phyloP scores from a whole-genome alignment of 768 basidiomycete species.

The Hirschioporus abietinus region DNA sequence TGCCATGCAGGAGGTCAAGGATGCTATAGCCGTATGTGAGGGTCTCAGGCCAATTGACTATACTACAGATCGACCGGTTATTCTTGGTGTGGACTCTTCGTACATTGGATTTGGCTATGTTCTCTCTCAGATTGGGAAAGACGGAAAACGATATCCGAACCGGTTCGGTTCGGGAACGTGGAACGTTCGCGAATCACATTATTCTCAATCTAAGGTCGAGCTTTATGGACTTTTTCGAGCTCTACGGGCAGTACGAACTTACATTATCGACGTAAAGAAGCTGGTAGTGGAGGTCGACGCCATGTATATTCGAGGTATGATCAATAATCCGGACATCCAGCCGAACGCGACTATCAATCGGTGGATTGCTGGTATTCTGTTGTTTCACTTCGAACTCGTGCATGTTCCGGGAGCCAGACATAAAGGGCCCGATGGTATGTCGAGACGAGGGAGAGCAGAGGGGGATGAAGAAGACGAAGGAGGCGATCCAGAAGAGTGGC shows the following conservation, averaged over 20 bases:
- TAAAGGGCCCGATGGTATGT: background rate
- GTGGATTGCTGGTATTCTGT: slow-evolving; percentile 15
- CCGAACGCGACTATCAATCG: slow-evolving; percentile 14
- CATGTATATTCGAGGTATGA: slow-evolving; percentile 33
- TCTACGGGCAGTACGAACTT: slow-evolving; percentile 5
- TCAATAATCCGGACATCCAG: slow-evolving; percentile 22
- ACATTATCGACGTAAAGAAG: slow-evolving; percentile 26
- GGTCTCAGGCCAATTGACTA: slow-evolving; percentile 16
- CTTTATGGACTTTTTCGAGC: slow-evolving; percentile 14
- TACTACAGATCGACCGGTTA: slow-evolving; percentile 4
- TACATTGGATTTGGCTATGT: slow-evolving; percentile 15
- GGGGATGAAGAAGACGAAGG: slow-evolving; percentile 14
- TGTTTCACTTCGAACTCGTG: slow-evolving; percentile 4
- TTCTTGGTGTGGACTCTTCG: slow-evolving; percentile 20
- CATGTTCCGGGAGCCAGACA: background rate
- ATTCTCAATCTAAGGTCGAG: slow-evolving; percentile 30
- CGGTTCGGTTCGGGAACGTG: slow-evolving; percentile 35
- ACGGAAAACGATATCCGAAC: slow-evolving; percentile 20
- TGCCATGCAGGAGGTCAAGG: slow-evolving; percentile 21
- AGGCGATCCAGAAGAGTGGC: slow-evolving; percentile 21
- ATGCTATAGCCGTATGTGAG: slow-evolving; percentile 10
- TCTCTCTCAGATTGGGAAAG: slow-evolving; percentile 20
- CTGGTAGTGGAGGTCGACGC: slow-evolving; percentile 35
- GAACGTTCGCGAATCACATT: slow-evolving; percentile 27
- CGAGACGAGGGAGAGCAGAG: background rate